Base-by-base conservation (phyloP, 2,329 filamentous ascomycete genomes). In the Coleophoma crateriformis region DNA sequence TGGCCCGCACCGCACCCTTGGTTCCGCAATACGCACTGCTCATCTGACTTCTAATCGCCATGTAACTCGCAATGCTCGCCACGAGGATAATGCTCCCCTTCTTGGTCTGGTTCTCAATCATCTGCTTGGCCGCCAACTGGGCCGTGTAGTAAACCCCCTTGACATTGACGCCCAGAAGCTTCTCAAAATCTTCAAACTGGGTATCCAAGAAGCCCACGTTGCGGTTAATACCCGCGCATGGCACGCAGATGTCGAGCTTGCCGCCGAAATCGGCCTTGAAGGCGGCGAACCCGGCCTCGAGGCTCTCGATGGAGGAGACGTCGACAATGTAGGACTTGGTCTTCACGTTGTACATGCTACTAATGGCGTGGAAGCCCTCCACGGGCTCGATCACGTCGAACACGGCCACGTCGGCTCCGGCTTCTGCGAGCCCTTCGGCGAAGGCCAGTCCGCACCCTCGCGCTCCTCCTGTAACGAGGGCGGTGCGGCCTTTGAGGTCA, bases 71-170 rank as follows among this genome's bases (percentile, higher is more conserved):
- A 57, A 79, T 79, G 47, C 74, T 77, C 1, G 76, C 76, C 0
- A 79, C 72, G 3, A 79, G 61, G 11, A 80, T 67, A 47, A 79
- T 78, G 50, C 75, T 77, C 0, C 76, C 76, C 47, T 69, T 68
- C 48, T 69, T 71, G 1, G 75, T 77, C 2, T 69, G 69, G 54
- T 73, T 78, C 45, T 58, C 58, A 41, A 58, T 61, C 64, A 70
- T 69, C 51, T 66, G 63, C 15, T 56, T 60, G 0, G 67, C 65
- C 3, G 66, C 64, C 14, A 68, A 51, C 48, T 68, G 67, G 1
- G 63, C 65, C 1, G 65, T 61, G 49, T 66, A 67, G 49, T 68
- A 69, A 4, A 66, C 68, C 1, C 67, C 64, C 33, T 78, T 74
- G 71, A 80, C 79, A 49, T 77, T 77, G 47, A 75, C 68, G 0